Conservation (phyloP, 345 rosid genomes). For the Gossypium rotundifolium region DNA sequence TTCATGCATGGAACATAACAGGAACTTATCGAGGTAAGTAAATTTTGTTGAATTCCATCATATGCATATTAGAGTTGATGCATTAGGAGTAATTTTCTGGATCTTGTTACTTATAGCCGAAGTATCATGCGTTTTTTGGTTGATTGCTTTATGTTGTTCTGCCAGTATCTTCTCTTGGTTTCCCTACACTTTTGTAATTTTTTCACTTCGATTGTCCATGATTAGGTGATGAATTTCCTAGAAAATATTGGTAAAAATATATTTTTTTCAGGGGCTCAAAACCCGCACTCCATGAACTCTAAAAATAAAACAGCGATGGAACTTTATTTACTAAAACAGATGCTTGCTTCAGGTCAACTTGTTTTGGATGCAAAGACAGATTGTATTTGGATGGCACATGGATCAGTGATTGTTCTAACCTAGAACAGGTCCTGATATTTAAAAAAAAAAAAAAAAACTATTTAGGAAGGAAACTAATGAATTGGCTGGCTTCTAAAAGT, state of each 20-base stretch:
- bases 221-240: background rate
- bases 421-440: background rate
- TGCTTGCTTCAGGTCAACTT: background rate
- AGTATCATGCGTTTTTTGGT: background rate
- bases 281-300: background rate
- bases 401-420: background rate
- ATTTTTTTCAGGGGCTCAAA: background rate
- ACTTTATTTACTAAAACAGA: background rate
- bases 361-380: background rate
- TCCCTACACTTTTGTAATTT: background rate
- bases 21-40: conserved; percentile 93
- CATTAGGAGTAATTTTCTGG: background rate
- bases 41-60: conserved; percentile 9
- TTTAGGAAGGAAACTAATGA: background rate
- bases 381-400: background rate
- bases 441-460: background rate
- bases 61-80: background rate
- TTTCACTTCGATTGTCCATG: background rate
- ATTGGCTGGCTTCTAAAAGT: background rate
- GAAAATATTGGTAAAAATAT: background rate
- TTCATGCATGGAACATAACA: conserved; percentile 85
- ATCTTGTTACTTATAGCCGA: background rate
- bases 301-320: background rate
- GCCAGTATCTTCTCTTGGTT: background rate
- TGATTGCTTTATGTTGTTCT: background rate